Conservation (phyloP, 345 rosid genomes). For the Sonneratia caseolaris region DNA sequence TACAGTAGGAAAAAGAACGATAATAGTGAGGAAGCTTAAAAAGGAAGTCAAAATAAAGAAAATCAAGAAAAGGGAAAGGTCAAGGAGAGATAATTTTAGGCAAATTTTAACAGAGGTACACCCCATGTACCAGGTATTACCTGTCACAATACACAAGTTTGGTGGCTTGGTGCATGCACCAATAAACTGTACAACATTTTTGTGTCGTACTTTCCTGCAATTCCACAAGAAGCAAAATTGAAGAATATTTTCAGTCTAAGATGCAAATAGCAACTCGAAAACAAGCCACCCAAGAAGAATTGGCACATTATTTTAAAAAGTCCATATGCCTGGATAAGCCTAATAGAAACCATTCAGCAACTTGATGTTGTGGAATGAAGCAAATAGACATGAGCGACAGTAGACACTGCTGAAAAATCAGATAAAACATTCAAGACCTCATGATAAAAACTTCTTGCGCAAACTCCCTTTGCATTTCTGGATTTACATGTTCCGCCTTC, state of each 20-base stretch:
- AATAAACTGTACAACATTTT: slow-evolving; percentile 92
- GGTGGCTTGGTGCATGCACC: slow-evolving; percentile 98
- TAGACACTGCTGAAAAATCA: not conserved
- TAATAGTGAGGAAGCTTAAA: not conserved
- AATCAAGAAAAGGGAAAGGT: not conserved
- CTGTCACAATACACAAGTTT: slow-evolving; percentile 82
- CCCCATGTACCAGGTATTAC: slow-evolving; percentile 21
- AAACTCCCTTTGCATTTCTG: slow-evolving; percentile 83
- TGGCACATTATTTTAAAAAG: not conserved
- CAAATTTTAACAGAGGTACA: not conserved
- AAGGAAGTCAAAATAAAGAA: not conserved
- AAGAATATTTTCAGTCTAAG: not conserved
- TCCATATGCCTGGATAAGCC: slow-evolving; percentile 1
- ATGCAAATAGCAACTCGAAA: not conserved
- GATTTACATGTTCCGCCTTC: slow-evolving; percentile 79
- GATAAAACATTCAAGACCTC: slow-evolving; percentile 45
- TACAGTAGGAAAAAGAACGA: slow-evolving; percentile 8
- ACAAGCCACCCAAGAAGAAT: not conserved
- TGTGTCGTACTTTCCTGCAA: slow-evolving; percentile 90
- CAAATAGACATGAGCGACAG: not conserved
- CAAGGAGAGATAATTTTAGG: not conserved
- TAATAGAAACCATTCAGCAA: not conserved
- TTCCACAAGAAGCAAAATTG: slow-evolving; percentile 6
- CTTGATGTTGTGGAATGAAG: not conserved
- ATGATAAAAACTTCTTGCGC: slow-evolving; percentile 93